A percentile compares a stretch with the other conserved stretches of the same genome.
Conservation (phyloP, 139 green algal species). For the Pleodorina starrii region DNA sequence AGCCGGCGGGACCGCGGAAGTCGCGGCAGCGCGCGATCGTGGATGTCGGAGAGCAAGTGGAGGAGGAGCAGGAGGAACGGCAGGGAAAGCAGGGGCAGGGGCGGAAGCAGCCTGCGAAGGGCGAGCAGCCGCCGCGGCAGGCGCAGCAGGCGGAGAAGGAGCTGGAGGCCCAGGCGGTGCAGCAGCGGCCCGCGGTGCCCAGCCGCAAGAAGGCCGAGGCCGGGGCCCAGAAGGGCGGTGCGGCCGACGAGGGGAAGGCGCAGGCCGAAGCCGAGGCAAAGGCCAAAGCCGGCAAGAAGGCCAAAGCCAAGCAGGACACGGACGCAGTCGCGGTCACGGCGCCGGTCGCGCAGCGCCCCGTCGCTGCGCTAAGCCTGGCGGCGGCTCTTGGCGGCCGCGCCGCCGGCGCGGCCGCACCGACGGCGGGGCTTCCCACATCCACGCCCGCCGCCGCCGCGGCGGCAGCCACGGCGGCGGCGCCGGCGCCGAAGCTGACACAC, state of each 20-base stretch:
- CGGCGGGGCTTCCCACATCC: neutral
- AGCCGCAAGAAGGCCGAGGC: neutral
- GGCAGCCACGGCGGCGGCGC: neutral
- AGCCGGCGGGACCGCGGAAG: neutral
- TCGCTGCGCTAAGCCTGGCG: neutral
- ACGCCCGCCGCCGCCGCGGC: neutral
- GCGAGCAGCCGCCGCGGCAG: neutral
- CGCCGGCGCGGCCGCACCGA: neutral
- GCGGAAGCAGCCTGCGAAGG: neutral
- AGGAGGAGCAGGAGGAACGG: neutral
- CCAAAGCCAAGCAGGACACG: conserved; percentile 1
- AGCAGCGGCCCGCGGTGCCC: neutral
- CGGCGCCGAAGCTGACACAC: conserved; percentile 22
- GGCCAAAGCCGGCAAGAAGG: neutral
- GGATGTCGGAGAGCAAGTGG: neutral
- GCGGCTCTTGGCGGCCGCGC: neutral
- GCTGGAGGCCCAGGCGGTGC: neutral
- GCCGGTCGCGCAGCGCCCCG: neutral
- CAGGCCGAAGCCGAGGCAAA: neutral
- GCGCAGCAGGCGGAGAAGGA: neutral
- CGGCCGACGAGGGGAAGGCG: neutral
- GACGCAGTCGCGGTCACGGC: conserved; percentile 34
- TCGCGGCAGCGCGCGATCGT: neutral
- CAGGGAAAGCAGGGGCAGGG: neutral
- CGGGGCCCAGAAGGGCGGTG: too few species aligned